Percentiles rank a stretch among this genome's conserved stretches.
phyloP scores from a whole-genome alignment of 306 rosid genomes.

The Vigna trinervia region DNA sequence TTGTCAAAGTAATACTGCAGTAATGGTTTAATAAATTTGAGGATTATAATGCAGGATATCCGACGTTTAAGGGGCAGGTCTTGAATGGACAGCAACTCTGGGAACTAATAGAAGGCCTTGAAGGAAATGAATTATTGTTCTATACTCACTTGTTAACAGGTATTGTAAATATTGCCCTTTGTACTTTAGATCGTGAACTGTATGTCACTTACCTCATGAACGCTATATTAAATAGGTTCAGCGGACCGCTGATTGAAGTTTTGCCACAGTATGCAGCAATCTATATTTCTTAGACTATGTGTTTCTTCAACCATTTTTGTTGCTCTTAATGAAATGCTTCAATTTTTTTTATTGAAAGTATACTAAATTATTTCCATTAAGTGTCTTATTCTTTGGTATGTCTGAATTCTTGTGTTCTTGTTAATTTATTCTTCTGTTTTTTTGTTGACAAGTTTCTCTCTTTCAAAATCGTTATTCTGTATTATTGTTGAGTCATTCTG shows the following conservation, averaged over 20 bases:
- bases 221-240: constrained; percentile 4
- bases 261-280: background rate
- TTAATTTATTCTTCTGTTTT: background rate
- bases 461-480: constrained; percentile 17
- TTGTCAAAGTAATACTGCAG: constrained; percentile 39
- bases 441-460: background rate
- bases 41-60: constrained; percentile 72
- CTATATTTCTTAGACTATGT: constrained; percentile 14
- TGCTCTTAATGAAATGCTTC: constrained; percentile 25
- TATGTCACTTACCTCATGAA: constrained; percentile 11
- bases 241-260: constrained; percentile 12
- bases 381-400: constrained; percentile 4
- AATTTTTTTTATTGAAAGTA: background rate
- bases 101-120: constrained; percentile 82
- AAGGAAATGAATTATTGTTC: constrained; percentile 71
- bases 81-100: constrained; percentile 83
- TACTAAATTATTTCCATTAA: constrained; percentile 13
- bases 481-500: constrained; percentile 16
- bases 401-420: background rate
- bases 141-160: constrained; percentile 93
- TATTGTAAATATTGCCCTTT: constrained; percentile 23
- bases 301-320: background rate
- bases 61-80: constrained; percentile 89
- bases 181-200: background rate
- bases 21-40: constrained; percentile 45